Conservation (phyloP, 2,329 filamentous ascomycete species). For the Pseudogymnoascus sp. region DNA sequence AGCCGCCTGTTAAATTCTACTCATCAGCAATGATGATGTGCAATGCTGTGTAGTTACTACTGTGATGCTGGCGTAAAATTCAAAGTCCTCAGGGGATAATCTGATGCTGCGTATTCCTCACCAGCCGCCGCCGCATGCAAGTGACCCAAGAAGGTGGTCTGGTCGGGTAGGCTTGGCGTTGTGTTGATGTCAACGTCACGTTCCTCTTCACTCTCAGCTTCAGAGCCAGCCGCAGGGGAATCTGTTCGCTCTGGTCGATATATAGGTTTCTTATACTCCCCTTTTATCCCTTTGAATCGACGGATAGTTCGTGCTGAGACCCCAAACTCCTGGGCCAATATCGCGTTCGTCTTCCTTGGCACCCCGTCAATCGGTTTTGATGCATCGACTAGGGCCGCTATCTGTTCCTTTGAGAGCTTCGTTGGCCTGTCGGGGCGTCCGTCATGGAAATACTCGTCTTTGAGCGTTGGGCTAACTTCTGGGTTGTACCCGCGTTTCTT, state of each 20-base stretch:
- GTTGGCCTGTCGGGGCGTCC: not conserved
- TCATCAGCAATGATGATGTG: not conserved
- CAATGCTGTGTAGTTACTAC: not conserved
- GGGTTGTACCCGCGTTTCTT: constrained; percentile 5
- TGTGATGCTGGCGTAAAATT: not conserved
- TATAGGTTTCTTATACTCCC: not conserved
- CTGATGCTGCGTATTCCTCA: not conserved
- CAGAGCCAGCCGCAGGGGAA: not conserved
- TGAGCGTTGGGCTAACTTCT: not conserved
- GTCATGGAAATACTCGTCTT: constrained; percentile 10
- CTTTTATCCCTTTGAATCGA: not conserved
- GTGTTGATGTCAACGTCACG: not conserved
- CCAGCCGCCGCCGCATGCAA: not conserved
- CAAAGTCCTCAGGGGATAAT: not conserved
- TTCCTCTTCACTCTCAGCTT: not conserved
- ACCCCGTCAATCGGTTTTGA: not conserved
- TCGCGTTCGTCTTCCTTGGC: constrained; percentile 1
- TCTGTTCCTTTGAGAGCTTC: constrained; percentile 4
- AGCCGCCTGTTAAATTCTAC: not conserved
- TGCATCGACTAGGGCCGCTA: not conserved
- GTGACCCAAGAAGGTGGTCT: not conserved
- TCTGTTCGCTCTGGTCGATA: not conserved
- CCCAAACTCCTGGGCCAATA: not conserved
- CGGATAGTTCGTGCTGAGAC: not conserved
- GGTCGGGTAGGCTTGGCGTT: not conserved